Conservation (phyloP, 2,329 filamentous ascomycete genomes). For the Aureobasidium sp. region DNA sequence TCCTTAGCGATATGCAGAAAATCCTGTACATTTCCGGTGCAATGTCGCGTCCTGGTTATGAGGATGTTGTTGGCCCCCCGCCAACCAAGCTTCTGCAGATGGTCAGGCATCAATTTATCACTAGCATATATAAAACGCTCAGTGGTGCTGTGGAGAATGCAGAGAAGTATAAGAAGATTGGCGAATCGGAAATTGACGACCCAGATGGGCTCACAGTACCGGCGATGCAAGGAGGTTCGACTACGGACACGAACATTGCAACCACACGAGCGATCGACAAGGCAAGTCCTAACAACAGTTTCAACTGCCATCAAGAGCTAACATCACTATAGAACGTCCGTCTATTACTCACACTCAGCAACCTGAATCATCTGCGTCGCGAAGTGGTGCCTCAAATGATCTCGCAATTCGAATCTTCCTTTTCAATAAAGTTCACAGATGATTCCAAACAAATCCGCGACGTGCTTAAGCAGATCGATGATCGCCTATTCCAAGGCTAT, state of each 20-base stretch:
- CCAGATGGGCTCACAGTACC: constrained; percentile 41
- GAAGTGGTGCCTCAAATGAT: constrained; percentile 84
- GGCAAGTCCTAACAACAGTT: constrained; percentile 32
- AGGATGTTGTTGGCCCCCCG: constrained; percentile 77
- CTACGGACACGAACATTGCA: neutral
- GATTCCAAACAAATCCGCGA: constrained; percentile 89
- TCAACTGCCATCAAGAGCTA: neutral
- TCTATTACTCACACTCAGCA: constrained; percentile 88
- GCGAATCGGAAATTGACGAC: constrained; percentile 49
- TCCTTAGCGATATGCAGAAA: constrained; percentile 85
- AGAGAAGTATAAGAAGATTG: constrained; percentile 58
- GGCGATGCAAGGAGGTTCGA: neutral
- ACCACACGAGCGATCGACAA: constrained; percentile 48
- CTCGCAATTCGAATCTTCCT: constrained; percentile 84
- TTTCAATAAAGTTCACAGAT: constrained; percentile 88
- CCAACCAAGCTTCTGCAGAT: constrained; percentile 82
- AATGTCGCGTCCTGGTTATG: constrained; percentile 63
- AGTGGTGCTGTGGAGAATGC: constrained; percentile 97
- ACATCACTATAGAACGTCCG: constrained; percentile 46
- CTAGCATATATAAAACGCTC: constrained; percentile 85
- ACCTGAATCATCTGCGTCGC: constrained; percentile 74
- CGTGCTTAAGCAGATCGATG: constrained; percentile 83
- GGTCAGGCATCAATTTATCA: constrained; percentile 87
- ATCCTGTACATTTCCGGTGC: constrained; percentile 90
- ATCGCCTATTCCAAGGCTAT: constrained; percentile 86